Evolutionary conservation across 495 filamentous ascomycete species (phyloP).

Genomic region (Rhypophila decipiens): DNA sequence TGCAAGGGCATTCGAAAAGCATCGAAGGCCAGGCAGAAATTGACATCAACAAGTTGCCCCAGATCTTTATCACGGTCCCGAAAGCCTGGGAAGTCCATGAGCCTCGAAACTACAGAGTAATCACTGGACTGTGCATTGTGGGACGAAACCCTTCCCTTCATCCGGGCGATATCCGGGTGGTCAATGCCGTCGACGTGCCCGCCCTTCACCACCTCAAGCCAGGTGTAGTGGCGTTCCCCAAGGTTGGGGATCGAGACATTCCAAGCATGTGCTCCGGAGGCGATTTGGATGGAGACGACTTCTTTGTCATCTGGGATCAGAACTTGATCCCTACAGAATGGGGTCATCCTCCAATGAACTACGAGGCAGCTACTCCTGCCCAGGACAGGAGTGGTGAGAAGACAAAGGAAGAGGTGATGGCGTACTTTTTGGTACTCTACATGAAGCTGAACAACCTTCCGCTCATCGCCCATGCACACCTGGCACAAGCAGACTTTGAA

Average conservation of each 20-base stretch:
- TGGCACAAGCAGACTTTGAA: slow-evolving; percentile 66
- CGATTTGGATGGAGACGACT: slow-evolving; percentile 95
- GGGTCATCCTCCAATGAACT: slow-evolving; percentile 72
- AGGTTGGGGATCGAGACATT: slow-evolving; percentile 75
- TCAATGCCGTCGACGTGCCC: slow-evolving; percentile 72
- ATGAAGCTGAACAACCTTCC: slow-evolving; percentile 88
- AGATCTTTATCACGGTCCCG: slow-evolving; percentile 82
- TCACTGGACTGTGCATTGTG: slow-evolving; percentile 74
- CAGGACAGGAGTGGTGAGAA: slow-evolving; percentile 51
- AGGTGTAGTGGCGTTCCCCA: slow-evolving; percentile 85
- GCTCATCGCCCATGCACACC: slow-evolving; percentile 74
- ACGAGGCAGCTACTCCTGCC: slow-evolving; percentile 45
- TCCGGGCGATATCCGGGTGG: slow-evolving; percentile 85
- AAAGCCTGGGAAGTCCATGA: slow-evolving; percentile 47
- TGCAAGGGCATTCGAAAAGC: slow-evolving; percentile 55
- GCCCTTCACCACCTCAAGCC: slow-evolving; percentile 63
- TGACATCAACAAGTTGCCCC: slow-evolving; percentile 52
- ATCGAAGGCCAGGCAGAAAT: slow-evolving; percentile 23
- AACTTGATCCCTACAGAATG: slow-evolving; percentile 64
- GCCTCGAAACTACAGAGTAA: slow-evolving; percentile 50
- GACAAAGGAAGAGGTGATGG: slow-evolving; percentile 61
- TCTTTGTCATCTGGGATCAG: slow-evolving; percentile 85
- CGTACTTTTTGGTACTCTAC: slow-evolving; percentile 85
- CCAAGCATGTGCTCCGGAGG: slow-evolving; percentile 94
- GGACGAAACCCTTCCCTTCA: slow-evolving; percentile 94